Evolutionary conservation across 2,329 filamentous ascomycete species (phyloP), one percentile per base, ranked within the genome.

Genomic region (Neurospora sp.): DNA sequence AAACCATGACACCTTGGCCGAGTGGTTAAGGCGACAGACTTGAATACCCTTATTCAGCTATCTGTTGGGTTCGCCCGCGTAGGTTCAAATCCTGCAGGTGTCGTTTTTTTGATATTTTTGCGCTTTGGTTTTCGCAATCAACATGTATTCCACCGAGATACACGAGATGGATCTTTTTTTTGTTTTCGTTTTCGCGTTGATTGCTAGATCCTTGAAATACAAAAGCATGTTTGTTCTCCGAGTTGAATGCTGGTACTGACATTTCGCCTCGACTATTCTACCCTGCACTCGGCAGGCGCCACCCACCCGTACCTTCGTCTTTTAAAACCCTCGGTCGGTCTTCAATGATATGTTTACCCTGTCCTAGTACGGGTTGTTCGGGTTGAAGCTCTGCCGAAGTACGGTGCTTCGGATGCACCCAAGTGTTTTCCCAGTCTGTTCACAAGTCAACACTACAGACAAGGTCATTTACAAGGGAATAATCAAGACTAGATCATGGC

Each of bases 21-120:
- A 42, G 38, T 42, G 38, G 28, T 70, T 73, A 72, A 73, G 72
- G 72, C 71, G 71, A 70, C 70, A 73, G 72, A 72, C 71, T 73
- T 72, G 71, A 72, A 72, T 71, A 66, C 40, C 4, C 19, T 36
- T 67, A 38, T 71, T 73, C 68, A 43, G 72, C 38, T 58, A 74
- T 74, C 73, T 74, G 71, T 73, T 74, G 70, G 70, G 70, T 74
- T 74, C 73, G 73, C 70, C 70, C 70, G 71, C 73, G 71, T 70
- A 74, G 70, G 73, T 74, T 74, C 73, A 69, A 74, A 71, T 72
- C 73, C 70, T 74, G 72, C 71, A 71, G 72, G 33, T 72, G 73
- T 69, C 73, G 73, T 36, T 70, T 38, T 66, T 66, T 71, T 69
- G 17, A 6, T 46, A 28, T 66, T 6, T 69, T 19, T 38, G 68